phyloP scores from a whole-genome alignment of 805 yeast species.

The Huiozyma sinensis region DNA sequence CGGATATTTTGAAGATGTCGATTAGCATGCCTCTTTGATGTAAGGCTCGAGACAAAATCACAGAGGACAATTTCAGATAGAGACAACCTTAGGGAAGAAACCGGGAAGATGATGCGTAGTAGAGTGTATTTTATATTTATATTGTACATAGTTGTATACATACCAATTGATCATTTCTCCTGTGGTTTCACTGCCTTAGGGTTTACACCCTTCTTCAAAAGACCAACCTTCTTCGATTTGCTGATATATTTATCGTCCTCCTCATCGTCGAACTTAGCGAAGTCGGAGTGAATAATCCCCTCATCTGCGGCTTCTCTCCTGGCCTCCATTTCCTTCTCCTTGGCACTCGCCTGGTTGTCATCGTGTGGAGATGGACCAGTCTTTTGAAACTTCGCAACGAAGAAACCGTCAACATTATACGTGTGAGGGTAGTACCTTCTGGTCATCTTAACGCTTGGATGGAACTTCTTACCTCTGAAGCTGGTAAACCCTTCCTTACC shows the following conservation, averaged over 20 bases:
- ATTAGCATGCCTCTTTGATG: neutral
- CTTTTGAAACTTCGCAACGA: conserved; percentile 92
- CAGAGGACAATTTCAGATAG: neutral
- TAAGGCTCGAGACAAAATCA: neutral
- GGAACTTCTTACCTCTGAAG: conserved; percentile 86
- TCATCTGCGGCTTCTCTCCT: conserved; percentile 73
- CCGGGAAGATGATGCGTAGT: neutral
- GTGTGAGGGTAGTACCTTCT: conserved; percentile 98
- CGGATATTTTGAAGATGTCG: conserved; percentile 14
- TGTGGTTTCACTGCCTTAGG: conserved; percentile 35
- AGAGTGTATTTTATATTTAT: neutral
- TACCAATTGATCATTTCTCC: conserved; percentile 1
- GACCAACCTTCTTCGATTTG: conserved; percentile 51
- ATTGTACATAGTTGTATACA: neutral
- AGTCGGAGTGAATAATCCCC: conserved; percentile 76
- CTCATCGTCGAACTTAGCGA: conserved; percentile 67
- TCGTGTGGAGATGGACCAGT: conserved; percentile 79
- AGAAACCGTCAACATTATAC: conserved; percentile 97
- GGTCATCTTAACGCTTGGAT: conserved; percentile 64
- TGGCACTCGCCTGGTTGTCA: conserved; percentile 76
- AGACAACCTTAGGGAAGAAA: too few species aligned
- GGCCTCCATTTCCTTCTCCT: conserved; percentile 74
- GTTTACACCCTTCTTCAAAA: conserved; percentile 64
- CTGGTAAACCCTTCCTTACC: conserved; percentile 95
- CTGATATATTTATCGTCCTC: conserved; percentile 67